Base-by-base conservation (phyloP, 257 asterid species). In the Voacanga thouarsii region DNA sequence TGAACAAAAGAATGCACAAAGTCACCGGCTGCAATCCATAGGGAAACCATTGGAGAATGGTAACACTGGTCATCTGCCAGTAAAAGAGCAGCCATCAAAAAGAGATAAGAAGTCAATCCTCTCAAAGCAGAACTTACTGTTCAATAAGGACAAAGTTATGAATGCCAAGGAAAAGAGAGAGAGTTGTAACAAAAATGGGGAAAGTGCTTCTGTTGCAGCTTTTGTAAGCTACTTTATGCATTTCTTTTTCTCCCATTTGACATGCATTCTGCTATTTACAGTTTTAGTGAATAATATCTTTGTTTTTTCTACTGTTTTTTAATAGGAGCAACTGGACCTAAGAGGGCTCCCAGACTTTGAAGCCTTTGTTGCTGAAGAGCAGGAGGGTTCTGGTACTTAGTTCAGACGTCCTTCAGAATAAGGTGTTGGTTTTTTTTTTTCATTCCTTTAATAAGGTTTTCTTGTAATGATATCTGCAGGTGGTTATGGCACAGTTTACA, bases 401-500 rank as follows among this genome's bases (percentile, higher is more conserved):
- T 53, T 64, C 65, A 21, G 75, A 56, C 80, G 75, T 33, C 60
- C 56, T 59, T 33, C 72, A 50, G 60, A 67, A 14, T 39, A 33
- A 14, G 45, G 57, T 43, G 14, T 4, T 53, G 60, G 12, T 68
- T 66, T 30, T 75, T n/a, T n/a, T 77, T 18, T 43, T 53, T 66
- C 66, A 21, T 60, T 41, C 45, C n/a, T 15, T 72, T 83, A 82
- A 67, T 78, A 56, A 69, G 26, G 74, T 73, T 72, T 76, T 77
- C 50, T 80, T 63, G 65, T 75, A 77, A 79, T 55, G 49, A 78
- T 83, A 75, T 70, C 19, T 81, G 87, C 92, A 95, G 99, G 99
- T 84, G 99, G 99, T 76, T 95, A 95, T 84, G 98, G 99, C 75
- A 95, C 98, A 49, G 99, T 95, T 81, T 95, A 90, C 86, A 85